A percentile compares a stretch with the other conserved stretches of the same genome.
Evolutionary conservation across 495 filamentous ascomycete species (phyloP).

Genomic region (Aspergillus heteromorphus): DNA sequence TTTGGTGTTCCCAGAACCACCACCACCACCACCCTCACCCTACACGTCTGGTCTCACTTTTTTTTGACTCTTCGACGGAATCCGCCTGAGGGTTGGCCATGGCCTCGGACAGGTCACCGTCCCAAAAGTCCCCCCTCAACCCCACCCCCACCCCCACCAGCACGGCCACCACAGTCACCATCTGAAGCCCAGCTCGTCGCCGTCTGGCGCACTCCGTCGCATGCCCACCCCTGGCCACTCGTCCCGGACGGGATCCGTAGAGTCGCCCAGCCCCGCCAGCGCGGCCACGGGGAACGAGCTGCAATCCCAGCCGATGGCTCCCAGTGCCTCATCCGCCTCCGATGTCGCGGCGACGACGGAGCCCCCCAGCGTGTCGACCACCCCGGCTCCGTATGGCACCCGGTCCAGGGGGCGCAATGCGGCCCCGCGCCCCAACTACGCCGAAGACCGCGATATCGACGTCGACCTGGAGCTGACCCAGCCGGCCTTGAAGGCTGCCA

Average conservation of each 20-base stretch:
- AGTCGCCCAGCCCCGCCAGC: constrained; percentile 19
- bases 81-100: constrained; percentile 21
- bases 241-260: constrained; percentile 20
- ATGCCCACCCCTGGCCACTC: constrained; percentile 23
- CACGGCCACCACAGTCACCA: constrained; percentile 13
- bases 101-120: constrained; percentile 25
- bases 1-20: constrained; percentile 15
- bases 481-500: constrained; percentile 40
- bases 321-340: constrained; percentile 38
- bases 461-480: constrained; percentile 62
- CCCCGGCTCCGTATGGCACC: constrained; percentile 80
- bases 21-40: constrained; percentile 9
- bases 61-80: constrained; percentile 6
- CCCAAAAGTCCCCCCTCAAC: constrained; percentile 12
- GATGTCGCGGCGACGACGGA: constrained; percentile 35
- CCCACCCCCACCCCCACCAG: too few species aligned
- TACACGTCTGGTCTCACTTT: not conserved
- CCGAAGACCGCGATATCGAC: constrained; percentile 91
- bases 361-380: constrained; percentile 38
- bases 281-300: constrained; percentile 28
- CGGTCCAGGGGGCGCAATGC: constrained; percentile 87
- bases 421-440: constrained; percentile 86
- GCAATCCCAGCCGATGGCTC: constrained; percentile 46
- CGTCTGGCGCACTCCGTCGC: constrained; percentile 17
- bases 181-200: constrained; percentile 21